Percentiles rank a stretch among this genome's conserved stretches.
These are phyloP conservation scores for Plasmopara muralis DNA, from an alignment of 352 stramenopile genomes.

Conservation along the genomic window DNA sequence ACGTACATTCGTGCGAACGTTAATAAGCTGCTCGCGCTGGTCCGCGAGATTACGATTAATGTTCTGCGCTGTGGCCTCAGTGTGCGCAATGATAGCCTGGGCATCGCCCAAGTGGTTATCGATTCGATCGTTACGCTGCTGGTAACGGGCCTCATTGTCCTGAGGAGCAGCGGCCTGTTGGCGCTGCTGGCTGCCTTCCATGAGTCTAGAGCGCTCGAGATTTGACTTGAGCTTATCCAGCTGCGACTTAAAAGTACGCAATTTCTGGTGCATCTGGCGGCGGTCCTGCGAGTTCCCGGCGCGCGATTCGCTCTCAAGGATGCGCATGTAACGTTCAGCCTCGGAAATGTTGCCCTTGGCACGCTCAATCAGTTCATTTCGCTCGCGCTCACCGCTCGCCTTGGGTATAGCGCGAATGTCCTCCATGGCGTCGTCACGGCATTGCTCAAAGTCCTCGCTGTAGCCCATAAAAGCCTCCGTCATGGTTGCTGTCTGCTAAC, in stretches of 20 bases:
- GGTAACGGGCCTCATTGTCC: conserved; percentile 67
- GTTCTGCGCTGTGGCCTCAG: conserved; percentile 62
- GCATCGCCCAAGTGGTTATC: conserved; percentile 67
- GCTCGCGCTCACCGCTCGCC: conserved; percentile 29
- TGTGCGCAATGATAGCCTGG: conserved; percentile 58
- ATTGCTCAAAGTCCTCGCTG: conserved; percentile 82
- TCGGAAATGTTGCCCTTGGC: conserved; percentile 68
- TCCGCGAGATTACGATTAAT: conserved; percentile 56
- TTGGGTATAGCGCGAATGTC: conserved; percentile 62
- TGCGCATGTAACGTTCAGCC: conserved; percentile 75
- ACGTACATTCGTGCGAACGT: conserved; percentile 70
- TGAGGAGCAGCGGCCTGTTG: conserved; percentile 38
- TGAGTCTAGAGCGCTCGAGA: conserved; percentile 68
- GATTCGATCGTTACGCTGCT: conserved; percentile 63
- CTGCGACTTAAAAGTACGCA: conserved; percentile 78
- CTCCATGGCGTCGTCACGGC: conserved; percentile 62
- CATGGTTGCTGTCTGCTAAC: conserved; percentile 28
- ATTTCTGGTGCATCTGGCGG: conserved; percentile 78
- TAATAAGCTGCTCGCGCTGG: conserved; percentile 69
- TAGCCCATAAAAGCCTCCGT: conserved; percentile 76
- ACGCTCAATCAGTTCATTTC: conserved; percentile 43
- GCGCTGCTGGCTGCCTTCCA: conserved; percentile 65
- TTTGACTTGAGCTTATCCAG: conserved; percentile 84
- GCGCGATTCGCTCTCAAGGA: conserved; percentile 76
- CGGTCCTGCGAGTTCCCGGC: conserved; percentile 73